These are phyloP conservation scores for Wickerhamomyces rabaulensis DNA, from an alignment of 805 yeast genomes.

Conservation along the genomic window DNA sequence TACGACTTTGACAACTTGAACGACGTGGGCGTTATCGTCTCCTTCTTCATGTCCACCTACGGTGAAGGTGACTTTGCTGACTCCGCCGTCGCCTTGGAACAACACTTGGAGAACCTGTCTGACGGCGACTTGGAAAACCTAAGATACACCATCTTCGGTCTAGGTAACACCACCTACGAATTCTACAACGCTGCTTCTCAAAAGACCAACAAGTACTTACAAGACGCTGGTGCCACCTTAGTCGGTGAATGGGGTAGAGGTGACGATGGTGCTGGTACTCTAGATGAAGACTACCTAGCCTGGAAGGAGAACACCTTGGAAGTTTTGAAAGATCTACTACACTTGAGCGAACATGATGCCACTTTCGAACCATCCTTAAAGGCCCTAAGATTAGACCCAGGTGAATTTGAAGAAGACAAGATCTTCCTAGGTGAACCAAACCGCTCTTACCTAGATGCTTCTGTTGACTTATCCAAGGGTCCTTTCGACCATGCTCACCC, in stretches of 20 bases:
- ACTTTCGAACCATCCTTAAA: constrained; percentile 65
- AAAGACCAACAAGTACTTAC: constrained; percentile 45
- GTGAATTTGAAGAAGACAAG: constrained; percentile 33
- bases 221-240: constrained; percentile 63
- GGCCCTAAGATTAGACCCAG: constrained; percentile 34
- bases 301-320: constrained; percentile 86
- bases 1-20: constrained; percentile 78
- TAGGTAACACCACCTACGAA: constrained; percentile 94
- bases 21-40: constrained; percentile 55
- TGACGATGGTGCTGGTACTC: constrained; percentile 91
- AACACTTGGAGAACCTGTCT: constrained; percentile 50
- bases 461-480: constrained; percentile 41
- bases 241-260: constrained; percentile 84
- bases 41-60: constrained; percentile 85
- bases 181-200: constrained; percentile 81
- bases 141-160: constrained; percentile 75
- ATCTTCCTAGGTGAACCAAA: constrained; percentile 79
- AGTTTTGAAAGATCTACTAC: constrained; percentile 53
- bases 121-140: constrained; percentile 53
- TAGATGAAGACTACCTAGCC: constrained; percentile 89
- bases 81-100: constrained; percentile 77
- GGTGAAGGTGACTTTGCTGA: constrained; percentile 99
- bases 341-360: constrained; percentile 75
- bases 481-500: constrained; percentile 85
- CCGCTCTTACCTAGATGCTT: constrained; percentile 31